Evolutionary conservation across 306 rosid species (phyloP).

Genomic region (Inga leiocalycina): DNA sequence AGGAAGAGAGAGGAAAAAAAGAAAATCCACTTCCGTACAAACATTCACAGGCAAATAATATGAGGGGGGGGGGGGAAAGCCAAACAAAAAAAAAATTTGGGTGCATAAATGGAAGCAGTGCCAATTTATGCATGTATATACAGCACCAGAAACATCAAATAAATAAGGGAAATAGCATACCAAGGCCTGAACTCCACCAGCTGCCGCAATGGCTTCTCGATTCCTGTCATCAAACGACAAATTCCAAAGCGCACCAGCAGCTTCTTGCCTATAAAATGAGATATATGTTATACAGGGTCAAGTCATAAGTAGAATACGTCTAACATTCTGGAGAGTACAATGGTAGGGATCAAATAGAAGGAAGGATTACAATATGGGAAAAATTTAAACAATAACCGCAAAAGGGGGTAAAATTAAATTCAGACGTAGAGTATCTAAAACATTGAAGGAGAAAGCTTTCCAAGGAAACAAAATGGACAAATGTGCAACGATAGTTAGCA

Average conservation of each 20-base stretch:
- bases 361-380: not conserved
- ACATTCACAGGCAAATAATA: not conserved
- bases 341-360: conserved; percentile 27
- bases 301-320: conserved; percentile 3
- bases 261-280: conserved; percentile 85
- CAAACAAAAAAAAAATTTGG: too few species aligned
- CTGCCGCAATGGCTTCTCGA: conserved; percentile 96
- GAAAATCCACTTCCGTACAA: not conserved
- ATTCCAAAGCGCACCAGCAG: conserved; percentile 99
- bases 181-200: conserved; percentile 98
- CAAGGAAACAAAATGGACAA: not conserved
- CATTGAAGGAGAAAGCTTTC: not conserved
- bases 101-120: conserved; percentile 11
- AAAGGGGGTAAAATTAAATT: not conserved
- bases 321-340: conserved; percentile 17
- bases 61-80: too few species aligned
- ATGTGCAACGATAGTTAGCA: not conserved
- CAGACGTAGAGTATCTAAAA: not conserved
- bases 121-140: not conserved
- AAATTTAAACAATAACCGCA: not conserved
- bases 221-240: conserved; percentile 98
- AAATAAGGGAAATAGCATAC: conserved; percentile 49
- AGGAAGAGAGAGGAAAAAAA: not conserved
- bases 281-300: not conserved
- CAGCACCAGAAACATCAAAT: not conserved